phyloP scores from a whole-genome alignment of 2,329 filamentous ascomycete genomes.

The Penicillium griseofulvum region DNA sequence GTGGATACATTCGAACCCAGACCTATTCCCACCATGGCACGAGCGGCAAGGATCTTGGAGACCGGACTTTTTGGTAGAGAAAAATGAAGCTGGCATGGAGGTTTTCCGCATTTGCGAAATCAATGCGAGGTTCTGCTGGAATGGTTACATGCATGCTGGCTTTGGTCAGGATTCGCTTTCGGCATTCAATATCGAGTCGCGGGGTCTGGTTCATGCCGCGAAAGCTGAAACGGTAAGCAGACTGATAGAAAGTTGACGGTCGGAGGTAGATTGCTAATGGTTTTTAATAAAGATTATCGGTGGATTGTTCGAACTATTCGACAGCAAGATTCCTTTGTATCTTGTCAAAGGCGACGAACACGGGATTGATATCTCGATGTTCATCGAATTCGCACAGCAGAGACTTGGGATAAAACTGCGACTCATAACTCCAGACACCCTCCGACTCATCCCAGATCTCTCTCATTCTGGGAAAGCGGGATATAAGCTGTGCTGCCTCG shows the following conservation, averaged over 20 bases:
- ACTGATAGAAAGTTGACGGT: neutral
- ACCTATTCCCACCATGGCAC: neutral
- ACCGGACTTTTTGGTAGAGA: slow-evolving; percentile 27
- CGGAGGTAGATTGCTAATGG: neutral
- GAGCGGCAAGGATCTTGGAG: slow-evolving; percentile 24
- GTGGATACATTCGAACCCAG: slow-evolving; percentile 5
- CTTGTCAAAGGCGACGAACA: slow-evolving; percentile 17
- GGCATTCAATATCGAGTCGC: neutral
- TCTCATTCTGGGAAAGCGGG: neutral
- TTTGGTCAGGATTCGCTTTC: slow-evolving; percentile 5
- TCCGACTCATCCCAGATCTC: slow-evolving; percentile 1
- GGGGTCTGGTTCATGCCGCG: neutral
- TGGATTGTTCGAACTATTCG: slow-evolving; percentile 13
- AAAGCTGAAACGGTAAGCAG: slow-evolving; percentile 8
- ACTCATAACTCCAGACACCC: slow-evolving; percentile 6
- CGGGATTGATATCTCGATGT: slow-evolving; percentile 11
- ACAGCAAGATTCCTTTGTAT: slow-evolving; percentile 11
- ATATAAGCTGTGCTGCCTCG: slow-evolving; percentile 13
- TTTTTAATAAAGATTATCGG: neutral
- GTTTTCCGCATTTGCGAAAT: slow-evolving; percentile 25
- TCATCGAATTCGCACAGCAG: neutral
- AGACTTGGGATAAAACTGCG: neutral
- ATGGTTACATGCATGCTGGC: slow-evolving; percentile 14
- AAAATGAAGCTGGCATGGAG: neutral
- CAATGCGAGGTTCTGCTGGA: slow-evolving; percentile 26